Evolutionary conservation across 2,329 filamentous ascomycete genomes (phyloP).

Genomic region (Diaporthe amygdali): DNA sequence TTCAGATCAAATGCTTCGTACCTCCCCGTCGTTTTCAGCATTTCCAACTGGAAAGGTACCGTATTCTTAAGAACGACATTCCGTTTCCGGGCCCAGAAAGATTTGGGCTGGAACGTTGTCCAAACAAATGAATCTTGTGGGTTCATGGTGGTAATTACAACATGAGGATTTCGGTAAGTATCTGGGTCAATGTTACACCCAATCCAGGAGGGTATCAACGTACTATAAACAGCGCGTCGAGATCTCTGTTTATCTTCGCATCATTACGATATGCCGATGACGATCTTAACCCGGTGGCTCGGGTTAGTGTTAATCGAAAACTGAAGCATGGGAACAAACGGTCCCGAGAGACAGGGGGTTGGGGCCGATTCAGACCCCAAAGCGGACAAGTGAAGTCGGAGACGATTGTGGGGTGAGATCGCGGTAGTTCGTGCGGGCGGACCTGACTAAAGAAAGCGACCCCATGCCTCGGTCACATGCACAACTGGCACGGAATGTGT

Average conservation of each 20-base stretch:
- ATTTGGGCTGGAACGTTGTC: slow-evolving; percentile 14
- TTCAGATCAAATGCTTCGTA: slow-evolving; percentile 62
- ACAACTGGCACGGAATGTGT: too few species aligned
- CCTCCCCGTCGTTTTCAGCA: slow-evolving; percentile 47
- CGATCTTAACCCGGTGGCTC: neutral
- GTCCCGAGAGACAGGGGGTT: neutral
- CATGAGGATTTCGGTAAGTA: neutral
- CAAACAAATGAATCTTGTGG: slow-evolving; percentile 20
- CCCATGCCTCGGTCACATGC: neutral
- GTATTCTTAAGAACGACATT: slow-evolving; percentile 19
- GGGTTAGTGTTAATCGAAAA: neutral
- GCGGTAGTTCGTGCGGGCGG: neutral
- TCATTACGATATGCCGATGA: neutral
- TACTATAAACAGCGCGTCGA: neutral
- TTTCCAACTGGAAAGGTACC: slow-evolving; percentile 21
- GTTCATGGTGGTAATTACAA: neutral
- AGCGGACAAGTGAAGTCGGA: neutral
- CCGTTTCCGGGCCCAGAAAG: slow-evolving; percentile 24
- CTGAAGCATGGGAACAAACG: neutral
- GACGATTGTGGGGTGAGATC: slow-evolving; percentile 16
- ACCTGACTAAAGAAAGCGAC: too few species aligned
- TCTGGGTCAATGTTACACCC: neutral
- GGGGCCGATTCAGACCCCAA: neutral
- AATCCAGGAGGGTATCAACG: neutral
- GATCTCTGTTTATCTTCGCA: neutral